Conservation (phyloP, 1,139 yeast genomes). For the Yamadazyma sp. region DNA sequence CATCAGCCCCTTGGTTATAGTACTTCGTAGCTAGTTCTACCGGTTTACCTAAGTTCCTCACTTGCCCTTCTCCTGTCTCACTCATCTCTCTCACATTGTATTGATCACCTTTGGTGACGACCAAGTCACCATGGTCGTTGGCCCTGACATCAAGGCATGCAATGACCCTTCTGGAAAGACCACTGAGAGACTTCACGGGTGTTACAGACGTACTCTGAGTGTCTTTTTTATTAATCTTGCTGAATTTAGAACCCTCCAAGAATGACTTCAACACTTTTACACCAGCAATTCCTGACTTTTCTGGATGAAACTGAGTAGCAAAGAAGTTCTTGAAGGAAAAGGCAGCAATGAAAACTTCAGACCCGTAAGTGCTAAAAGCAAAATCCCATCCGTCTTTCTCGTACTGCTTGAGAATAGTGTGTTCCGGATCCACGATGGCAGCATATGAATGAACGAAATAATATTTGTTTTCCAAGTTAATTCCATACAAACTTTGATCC, state of each 20-base stretch:
- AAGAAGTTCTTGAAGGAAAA: conserved; percentile 71
- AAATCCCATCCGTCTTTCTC: conserved; percentile 69
- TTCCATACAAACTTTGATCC: conserved; percentile 14
- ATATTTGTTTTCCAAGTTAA: conserved; percentile 63
- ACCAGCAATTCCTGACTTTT: conserved; percentile 92
- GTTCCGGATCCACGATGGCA: conserved; percentile 44
- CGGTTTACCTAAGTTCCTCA: conserved; percentile 93
- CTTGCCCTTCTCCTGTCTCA: conserved; percentile 46
- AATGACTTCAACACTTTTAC: conserved; percentile 72
- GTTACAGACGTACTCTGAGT: conserved; percentile 32
- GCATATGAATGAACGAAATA: conserved; percentile 96
- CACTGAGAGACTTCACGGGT: conserved; percentile 57
- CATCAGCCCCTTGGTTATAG: conserved; percentile 94
- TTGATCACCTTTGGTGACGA: conserved; percentile 97
- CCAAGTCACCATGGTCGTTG: conserved; percentile 90
- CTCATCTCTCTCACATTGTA: conserved; percentile 87
- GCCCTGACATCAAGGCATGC: conserved; percentile 97
- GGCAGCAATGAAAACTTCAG: conserved; percentile 84
- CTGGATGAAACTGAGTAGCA: conserved; percentile 98
- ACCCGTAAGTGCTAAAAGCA: conserved; percentile 72
- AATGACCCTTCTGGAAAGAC: conserved; percentile 84
- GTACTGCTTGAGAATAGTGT: conserved; percentile 28
- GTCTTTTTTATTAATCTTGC: conserved; percentile 21
- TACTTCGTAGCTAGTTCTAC: conserved; percentile 89
- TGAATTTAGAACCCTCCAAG: conserved; percentile 48